Evolutionary conservation across 495 filamentous ascomycete species (phyloP), one percentile per base, ranked within the genome.

Genomic region (Haplographium delicatum): DNA sequence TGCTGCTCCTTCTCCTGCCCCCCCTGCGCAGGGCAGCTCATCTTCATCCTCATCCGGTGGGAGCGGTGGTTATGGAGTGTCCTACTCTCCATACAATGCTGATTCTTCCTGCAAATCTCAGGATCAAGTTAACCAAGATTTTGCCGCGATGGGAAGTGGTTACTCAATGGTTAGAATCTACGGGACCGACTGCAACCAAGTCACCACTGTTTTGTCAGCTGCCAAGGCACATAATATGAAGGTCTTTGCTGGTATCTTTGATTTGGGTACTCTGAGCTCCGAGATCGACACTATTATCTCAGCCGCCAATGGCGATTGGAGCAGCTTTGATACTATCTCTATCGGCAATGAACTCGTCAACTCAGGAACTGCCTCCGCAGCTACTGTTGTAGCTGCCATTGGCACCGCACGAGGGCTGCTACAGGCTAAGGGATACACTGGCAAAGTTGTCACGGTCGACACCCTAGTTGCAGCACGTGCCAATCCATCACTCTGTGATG

Each of bases 281-380:
- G 78, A 83, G 34, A 76, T 89, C 47, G 66, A 72, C 52, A 60
- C 68, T n/a, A 78, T 78, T 2, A 45, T 61, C 6, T 53, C 62
- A 18, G 54, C 50, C 45, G 71, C 80, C 9, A 62, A 68, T 1
- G 59, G 67, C 9, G 72, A 86, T 62, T 89, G 85, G 85, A 68
- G 69, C 9, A 55, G 66, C 18, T 72, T 94, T 55, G 75, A 86
- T 60, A 84, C 85, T 3, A 72, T 96, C 47, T 72, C 74, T 40
- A 70, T 96, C 11, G 90, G 89, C 51, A 95, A 95, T 63, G 90
- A 95, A 56, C 68, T 85, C 27, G 80, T 94, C 58, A 86, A 89
- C 59, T 71, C 69, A 37, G 78, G 80, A 15, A 60, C 64, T n/a
- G 78, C 70, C 44, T 67, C 72, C 3, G 69, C 78, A 0, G 54